phyloP scores from a whole-genome alignment of 2,329 filamentous ascomycete species.

The Colletotrichum horii region DNA sequence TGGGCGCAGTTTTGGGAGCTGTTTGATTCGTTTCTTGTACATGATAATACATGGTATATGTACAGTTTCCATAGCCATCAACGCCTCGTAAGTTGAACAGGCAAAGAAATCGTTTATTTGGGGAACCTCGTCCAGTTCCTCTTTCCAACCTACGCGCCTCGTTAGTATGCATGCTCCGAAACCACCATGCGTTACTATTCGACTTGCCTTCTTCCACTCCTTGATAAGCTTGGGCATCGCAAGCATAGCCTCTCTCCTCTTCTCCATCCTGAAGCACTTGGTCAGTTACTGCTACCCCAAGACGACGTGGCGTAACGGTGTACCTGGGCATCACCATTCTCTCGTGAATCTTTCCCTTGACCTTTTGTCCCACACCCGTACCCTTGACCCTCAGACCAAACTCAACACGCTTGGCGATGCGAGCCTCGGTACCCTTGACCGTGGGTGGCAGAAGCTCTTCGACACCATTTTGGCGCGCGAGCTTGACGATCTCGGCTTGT shows the following conservation, averaged over 20 bases:
- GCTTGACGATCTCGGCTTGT: conserved; percentile 89
- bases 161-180: conserved; percentile 37
- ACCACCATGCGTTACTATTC: background rate
- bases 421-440: conserved; percentile 75
- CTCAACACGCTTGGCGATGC: conserved; percentile 75
- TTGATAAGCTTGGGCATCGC: conserved; percentile 92
- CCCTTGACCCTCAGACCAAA: conserved; percentile 86
- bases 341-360: conserved; percentile 96
- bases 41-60: conserved; percentile 23
- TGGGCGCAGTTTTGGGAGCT: background rate
- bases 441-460: conserved; percentile 81
- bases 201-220: conserved; percentile 87
- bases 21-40: conserved; percentile 20
- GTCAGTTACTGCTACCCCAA: conserved; percentile 32
- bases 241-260: conserved; percentile 90
- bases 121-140: conserved; percentile 63
- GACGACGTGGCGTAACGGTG: conserved; percentile 27
- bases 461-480: conserved; percentile 79
- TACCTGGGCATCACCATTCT: conserved; percentile 79
- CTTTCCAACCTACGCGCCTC: conserved; percentile 52
- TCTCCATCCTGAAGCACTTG: conserved; percentile 69
- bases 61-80: conserved; percentile 15
- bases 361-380: conserved; percentile 88
- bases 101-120: conserved; percentile 44
- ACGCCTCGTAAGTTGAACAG: background rate